These are phyloP conservation scores for Epicoccum sorghinum DNA, from an alignment of 2,329 filamentous ascomycete genomes.

Conservation along the genomic window DNA sequence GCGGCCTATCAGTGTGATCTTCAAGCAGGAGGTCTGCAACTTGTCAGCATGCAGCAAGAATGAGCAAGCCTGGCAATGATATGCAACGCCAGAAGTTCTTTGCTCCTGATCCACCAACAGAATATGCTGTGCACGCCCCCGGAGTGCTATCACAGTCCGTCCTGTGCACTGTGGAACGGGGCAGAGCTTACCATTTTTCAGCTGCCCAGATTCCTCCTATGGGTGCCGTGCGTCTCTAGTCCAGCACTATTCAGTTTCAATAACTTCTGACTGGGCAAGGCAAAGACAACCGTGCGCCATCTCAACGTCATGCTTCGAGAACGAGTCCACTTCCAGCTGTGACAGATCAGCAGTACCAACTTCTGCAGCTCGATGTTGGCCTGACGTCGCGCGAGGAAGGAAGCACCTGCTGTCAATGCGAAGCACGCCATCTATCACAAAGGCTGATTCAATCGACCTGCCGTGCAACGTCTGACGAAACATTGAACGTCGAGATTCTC, in stretches of 20 bases:
- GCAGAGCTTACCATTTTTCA: slow-evolving; percentile 9
- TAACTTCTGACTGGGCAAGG: slow-evolving; percentile 5
- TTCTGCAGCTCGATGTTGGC: not conserved
- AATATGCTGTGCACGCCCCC: slow-evolving; percentile 9
- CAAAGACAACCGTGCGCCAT: slow-evolving; percentile 5
- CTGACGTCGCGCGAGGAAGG: slow-evolving; percentile 2
- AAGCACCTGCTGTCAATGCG: not conserved
- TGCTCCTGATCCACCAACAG: slow-evolving; percentile 1
- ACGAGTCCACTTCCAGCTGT: slow-evolving; percentile 1
- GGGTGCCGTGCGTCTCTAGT: slow-evolving; percentile 11
- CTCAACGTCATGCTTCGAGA: slow-evolving; percentile 5
- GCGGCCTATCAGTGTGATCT: slow-evolving; percentile 4
- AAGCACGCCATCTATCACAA: not conserved
- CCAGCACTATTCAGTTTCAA: slow-evolving; percentile 8
- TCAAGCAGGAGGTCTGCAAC: slow-evolving; percentile 8
- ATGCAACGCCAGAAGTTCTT: slow-evolving; percentile 12
- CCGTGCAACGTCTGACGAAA: slow-evolving; percentile 30
- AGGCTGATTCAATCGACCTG: slow-evolving; percentile 13
- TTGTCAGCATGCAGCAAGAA: slow-evolving; percentile 13
- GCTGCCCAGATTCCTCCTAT: slow-evolving; percentile 2
- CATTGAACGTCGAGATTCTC: slow-evolving; percentile 17
- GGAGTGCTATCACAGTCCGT: slow-evolving; percentile 9
- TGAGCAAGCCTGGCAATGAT: slow-evolving; percentile 14
- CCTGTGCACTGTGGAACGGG: slow-evolving; percentile 9
- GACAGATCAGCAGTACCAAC: not conserved